Conservation (phyloP, 352 stramenopile species). For the Saprolegnia diclina region DNA sequence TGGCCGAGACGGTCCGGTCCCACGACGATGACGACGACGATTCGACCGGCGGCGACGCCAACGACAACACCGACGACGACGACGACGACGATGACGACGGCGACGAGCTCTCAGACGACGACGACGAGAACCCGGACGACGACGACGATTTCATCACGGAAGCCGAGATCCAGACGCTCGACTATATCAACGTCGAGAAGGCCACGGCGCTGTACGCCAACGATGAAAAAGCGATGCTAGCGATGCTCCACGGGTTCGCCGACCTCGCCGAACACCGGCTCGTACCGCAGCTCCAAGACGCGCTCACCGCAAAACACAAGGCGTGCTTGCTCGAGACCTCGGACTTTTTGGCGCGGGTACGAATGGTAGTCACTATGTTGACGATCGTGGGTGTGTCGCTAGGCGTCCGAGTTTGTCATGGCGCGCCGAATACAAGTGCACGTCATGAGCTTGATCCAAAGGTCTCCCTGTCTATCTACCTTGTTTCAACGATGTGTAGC, state of each 20-base stretch:
- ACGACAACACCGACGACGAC: slow-evolving; percentile 3
- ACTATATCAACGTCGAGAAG: slow-evolving; percentile 54
- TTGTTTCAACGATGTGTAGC: slow-evolving; percentile 26
- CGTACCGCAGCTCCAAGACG: slow-evolving; percentile 36
- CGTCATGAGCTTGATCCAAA: slow-evolving; percentile 51
- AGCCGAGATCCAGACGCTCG: slow-evolving; percentile 43
- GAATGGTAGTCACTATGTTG: neutral
- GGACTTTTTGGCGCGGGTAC: slow-evolving; percentile 51
- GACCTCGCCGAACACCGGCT: slow-evolving; percentile 55
- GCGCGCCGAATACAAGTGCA: slow-evolving; percentile 57
- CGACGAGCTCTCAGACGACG: slow-evolving; percentile 28
- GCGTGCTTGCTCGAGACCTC: slow-evolving; percentile 51
- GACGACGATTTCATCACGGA: slow-evolving; percentile 37
- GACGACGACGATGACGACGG: slow-evolving; percentile 7
- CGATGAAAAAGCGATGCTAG: slow-evolving; percentile 48
- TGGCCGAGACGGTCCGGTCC: slow-evolving; percentile 12
- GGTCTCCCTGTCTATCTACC: too few relatives aligned
- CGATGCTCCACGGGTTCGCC: slow-evolving; percentile 66
- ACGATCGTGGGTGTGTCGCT: too few relatives aligned
- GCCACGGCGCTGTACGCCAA: slow-evolving; percentile 50
- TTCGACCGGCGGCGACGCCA: slow-evolving; percentile 5
- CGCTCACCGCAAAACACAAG: slow-evolving; percentile 40
- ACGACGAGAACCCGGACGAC: neutral
- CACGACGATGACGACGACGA: neutral
- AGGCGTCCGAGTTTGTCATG: slow-evolving; percentile 63